Base-by-base conservation (phyloP, 192 early-diverging fungal species). In the Jimgerdemannia flammicorona region DNA sequence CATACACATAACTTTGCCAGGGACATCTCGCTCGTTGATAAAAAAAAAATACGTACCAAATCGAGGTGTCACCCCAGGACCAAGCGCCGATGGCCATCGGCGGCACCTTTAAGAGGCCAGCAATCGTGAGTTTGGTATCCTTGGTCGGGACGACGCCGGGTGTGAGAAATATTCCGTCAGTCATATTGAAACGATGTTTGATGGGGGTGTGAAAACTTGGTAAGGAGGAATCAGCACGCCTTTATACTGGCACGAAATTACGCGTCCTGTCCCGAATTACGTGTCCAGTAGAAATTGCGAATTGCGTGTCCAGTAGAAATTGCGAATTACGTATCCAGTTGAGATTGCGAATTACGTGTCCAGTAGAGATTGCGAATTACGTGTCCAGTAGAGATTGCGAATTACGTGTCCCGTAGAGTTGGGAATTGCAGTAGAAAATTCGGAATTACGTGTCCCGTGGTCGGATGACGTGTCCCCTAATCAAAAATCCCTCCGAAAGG, bases 41-140 rank as follows among this genome's bases (percentile, higher is more conserved):
- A 73, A 74, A 63, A 40, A 59, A 14, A 14, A 10, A 10, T 14
- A 59, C 49, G 2, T 59, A 59, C 49, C 49, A 59, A 14, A 59
- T 17, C 44, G 11, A 19, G 59, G 77, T 86, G 78, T 84, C 84
- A 65, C 84, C 84, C 77, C 77, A 86, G 42, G 79, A 72, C 84
- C 84, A 86, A 14, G 78, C 78, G 40, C 84, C 84, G 39, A 86
- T 81, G 43, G 84, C 78, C 65, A 84, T 80, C 1, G 83, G 85
- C 10, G 80, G 81, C 9, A 86, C 83, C 40, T 69, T 74, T 43
- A 84, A 29, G 4, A 63, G 41, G 4, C 75, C 75, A 3, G 69
- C 85, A 3, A 86, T 69, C 4, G 69, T 73, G 44, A 86, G 63
- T 10, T 75, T 76, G 40, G 85, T 86, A 43, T 82, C 79, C 42